Percentiles rank a stretch among this genome's conserved stretches.
These are phyloP conservation scores for Letharia lupina DNA, from an alignment of 495 filamentous ascomycete species.

Conservation along the genomic window DNA sequence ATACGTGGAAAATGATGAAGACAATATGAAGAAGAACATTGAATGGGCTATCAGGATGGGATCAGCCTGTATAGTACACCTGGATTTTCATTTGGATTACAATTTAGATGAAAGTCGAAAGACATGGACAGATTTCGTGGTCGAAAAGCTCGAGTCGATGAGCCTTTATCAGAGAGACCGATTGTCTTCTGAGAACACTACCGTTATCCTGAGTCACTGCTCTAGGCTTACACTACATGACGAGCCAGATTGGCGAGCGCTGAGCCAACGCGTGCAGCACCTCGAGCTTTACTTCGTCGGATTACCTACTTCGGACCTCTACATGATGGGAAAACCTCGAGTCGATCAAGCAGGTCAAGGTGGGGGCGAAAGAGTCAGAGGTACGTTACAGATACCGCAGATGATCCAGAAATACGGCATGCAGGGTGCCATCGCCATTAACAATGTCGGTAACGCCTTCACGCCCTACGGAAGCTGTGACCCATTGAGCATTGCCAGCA, in stretches of 20 bases:
- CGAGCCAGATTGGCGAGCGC: slow-evolving; percentile 40
- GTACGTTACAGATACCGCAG: slow-evolving; percentile 54
- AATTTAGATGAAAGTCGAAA: slow-evolving; percentile 43
- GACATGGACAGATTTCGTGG: slow-evolving; percentile 45
- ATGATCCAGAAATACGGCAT: slow-evolving; percentile 55
- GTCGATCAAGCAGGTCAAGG: slow-evolving; percentile 26
- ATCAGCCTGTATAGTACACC: slow-evolving; percentile 41
- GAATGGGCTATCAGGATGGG: slow-evolving; percentile 51
- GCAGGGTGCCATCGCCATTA: slow-evolving; percentile 56
- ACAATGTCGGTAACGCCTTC: slow-evolving; percentile 73
- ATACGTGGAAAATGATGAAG: slow-evolving; percentile 53
- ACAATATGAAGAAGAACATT: slow-evolving; percentile 49
- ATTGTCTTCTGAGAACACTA: slow-evolving; percentile 28
- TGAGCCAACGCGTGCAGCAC: slow-evolving; percentile 39
- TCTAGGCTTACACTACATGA: slow-evolving; percentile 55
- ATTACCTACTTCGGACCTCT: slow-evolving; percentile 64
- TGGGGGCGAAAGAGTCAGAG: slow-evolving; percentile 36
- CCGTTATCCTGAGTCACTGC: slow-evolving; percentile 61
- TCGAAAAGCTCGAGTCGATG: slow-evolving; percentile 29
- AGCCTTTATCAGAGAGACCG: neutral
- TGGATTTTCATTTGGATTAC: slow-evolving; percentile 73
- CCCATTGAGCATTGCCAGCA: slow-evolving; percentile 53
- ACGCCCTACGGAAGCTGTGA: slow-evolving; percentile 68
- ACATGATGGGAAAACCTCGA: slow-evolving; percentile 53
- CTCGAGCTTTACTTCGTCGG: slow-evolving; percentile 63